These are phyloP conservation scores for Ganoderma resinaceum DNA, from an alignment of 1,284 basidiomycete genomes.

Conservation along the genomic window DNA sequence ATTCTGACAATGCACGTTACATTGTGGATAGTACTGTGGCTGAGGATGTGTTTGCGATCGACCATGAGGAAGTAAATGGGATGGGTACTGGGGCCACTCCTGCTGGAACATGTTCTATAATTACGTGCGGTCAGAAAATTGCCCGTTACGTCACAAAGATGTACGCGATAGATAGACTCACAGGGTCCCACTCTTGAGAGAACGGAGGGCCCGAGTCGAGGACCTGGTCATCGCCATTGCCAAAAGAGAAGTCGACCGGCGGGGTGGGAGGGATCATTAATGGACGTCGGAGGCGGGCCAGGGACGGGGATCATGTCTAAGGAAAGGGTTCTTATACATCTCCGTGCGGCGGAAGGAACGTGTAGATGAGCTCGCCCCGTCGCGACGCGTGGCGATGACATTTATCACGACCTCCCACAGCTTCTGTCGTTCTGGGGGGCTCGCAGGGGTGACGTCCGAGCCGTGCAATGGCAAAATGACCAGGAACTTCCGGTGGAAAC, in stretches of 20 bases:
- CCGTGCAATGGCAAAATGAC: constrained; percentile 17
- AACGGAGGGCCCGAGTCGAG: constrained; percentile 4
- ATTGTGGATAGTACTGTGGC: not conserved
- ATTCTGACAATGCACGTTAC: not conserved
- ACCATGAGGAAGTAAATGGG: not conserved
- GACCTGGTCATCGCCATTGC: constrained; percentile 7
- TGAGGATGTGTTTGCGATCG: not conserved
- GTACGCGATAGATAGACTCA: not conserved
- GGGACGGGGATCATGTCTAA: not conserved
- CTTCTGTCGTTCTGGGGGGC: constrained; percentile 26
- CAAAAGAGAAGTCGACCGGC: constrained; percentile 10
- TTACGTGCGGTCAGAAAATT: not conserved
- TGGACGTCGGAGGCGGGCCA: constrained; percentile 7
- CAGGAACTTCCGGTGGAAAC: constrained; percentile 28
- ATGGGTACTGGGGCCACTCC: constrained; percentile 1
- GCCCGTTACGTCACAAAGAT: constrained; percentile 7
- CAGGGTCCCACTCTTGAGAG: not conserved
- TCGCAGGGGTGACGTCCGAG: constrained; percentile 11
- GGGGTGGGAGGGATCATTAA: constrained; percentile 13
- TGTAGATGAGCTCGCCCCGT: constrained; percentile 16
- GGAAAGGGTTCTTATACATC: constrained; percentile 20
- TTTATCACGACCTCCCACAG: constrained; percentile 24
- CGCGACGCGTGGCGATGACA: constrained; percentile 24
- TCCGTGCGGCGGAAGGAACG: constrained; percentile 19
- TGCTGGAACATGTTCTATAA: not conserved